Evolutionary conservation across 1,284 basidiomycete species (phyloP).

Genomic region (Filobasidium uniguttulatum): DNA sequence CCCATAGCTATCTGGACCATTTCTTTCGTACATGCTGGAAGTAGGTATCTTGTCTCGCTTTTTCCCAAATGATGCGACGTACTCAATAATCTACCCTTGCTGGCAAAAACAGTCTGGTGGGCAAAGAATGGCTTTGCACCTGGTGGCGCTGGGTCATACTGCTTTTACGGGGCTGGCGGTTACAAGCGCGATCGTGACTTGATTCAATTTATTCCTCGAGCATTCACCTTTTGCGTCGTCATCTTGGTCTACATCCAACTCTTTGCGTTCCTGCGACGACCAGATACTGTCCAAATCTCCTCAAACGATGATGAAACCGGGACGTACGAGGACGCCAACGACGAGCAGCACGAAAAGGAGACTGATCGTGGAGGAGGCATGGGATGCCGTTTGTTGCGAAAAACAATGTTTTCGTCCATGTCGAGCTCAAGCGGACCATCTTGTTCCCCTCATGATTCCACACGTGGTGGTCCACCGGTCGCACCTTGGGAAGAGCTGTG

Average conservation of each 20-base stretch:
- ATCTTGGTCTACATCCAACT: constrained; percentile 25
- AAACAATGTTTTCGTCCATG: background rate
- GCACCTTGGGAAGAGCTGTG: constrained; percentile 11
- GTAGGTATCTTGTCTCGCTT: constrained; percentile 20
- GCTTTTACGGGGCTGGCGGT: constrained; percentile 22
- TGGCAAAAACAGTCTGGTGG: constrained; percentile 23
- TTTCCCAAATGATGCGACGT: no score
- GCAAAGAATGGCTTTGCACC: constrained; percentile 19
- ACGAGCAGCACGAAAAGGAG: background rate
- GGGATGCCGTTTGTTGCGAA: no score
- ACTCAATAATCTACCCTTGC: no score
- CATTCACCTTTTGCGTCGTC: constrained; percentile 28
- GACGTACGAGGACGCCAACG: background rate
- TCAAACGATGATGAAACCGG: constrained; percentile 2
- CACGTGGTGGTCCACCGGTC: no score
- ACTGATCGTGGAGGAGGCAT: background rate
- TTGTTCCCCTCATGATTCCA: background rate
- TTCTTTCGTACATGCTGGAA: constrained; percentile 23
- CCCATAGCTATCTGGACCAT: constrained; percentile 21
- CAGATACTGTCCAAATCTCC: constrained; percentile 31
- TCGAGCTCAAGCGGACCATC: background rate
- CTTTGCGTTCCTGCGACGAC: constrained; percentile 29
- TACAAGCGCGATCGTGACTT: constrained; percentile 24
- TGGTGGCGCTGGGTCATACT: constrained; percentile 20
- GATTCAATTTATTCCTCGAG: constrained; percentile 29